Percentiles rank a stretch among this genome's conserved stretches.
These are phyloP conservation scores for Colletotrichum sp. DNA, from an alignment of 2,329 filamentous ascomycete species.

Conservation along the genomic window DNA sequence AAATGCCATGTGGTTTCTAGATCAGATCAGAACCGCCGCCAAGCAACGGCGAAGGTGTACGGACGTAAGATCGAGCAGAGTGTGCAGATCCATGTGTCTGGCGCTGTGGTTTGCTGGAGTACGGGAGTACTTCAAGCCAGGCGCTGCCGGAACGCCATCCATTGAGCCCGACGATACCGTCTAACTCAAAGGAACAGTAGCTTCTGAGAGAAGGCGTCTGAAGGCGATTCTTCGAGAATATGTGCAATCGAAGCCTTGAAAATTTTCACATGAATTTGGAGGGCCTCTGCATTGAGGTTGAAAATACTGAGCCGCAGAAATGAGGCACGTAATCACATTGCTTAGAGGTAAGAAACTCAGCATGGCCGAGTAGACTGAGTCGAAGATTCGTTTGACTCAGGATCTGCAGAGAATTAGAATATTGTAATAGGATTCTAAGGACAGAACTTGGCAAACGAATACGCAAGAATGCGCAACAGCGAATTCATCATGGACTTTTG, in stretches of 20 bases:
- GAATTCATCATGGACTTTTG: background rate
- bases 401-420: background rate
- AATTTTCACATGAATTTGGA: background rate
- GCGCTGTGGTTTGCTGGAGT: background rate
- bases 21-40: background rate
- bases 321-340: background rate
- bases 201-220: background rate
- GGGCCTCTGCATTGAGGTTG: background rate
- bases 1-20: constrained; percentile 4
- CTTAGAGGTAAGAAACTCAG: background rate
- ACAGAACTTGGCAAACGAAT: background rate
- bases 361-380: background rate
- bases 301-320: background rate
- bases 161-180: background rate
- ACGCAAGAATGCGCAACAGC: background rate
- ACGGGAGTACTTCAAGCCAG: background rate
- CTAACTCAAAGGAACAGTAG: background rate
- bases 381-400: background rate
- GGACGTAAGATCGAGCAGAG: constrained; percentile 6
- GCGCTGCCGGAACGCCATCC: background rate
- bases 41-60: constrained; percentile 11
- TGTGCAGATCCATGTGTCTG: background rate
- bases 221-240: background rate
- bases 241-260: background rate
- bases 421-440: background rate